These are phyloP conservation scores for Hypoxylon intermedium DNA, from an alignment of 495 filamentous ascomycete genomes.

Conservation along the genomic window DNA sequence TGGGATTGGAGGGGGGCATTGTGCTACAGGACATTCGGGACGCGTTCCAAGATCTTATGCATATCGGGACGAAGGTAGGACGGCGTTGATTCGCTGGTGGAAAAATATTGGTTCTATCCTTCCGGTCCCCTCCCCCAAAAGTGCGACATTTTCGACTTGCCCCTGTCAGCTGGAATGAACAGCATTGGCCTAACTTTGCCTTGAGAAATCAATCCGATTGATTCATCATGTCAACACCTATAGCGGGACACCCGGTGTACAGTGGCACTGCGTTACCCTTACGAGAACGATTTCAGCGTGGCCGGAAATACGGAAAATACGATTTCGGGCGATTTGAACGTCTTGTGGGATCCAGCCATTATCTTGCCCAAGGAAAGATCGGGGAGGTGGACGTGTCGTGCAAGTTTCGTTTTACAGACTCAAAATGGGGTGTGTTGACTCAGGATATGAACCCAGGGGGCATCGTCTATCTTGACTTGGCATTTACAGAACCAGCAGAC, in stretches of 20 bases:
- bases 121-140: no score
- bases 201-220: background rate
- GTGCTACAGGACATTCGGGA: no score
- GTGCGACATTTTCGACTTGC: no score
- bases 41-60: no score
- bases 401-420: constrained; percentile 44
- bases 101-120: no score
- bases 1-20: no score
- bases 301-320: constrained; percentile 31
- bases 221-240: background rate
- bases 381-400: constrained; percentile 40
- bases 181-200: no score
- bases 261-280: background rate
- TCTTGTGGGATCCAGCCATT: constrained; percentile 17
- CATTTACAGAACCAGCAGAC: constrained; percentile 38
- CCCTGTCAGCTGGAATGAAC: no score
- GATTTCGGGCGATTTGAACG: constrained; percentile 32
- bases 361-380: constrained; percentile 17
- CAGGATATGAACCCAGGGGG: constrained; percentile 39
- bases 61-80: no score
- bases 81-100: no score
- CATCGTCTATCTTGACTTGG: constrained; percentile 45
- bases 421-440: constrained; percentile 43
- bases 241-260: constrained; percentile 2
- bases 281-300: background rate